Percentiles rank a stretch among this genome's conserved stretches.
phyloP scores from a whole-genome alignment of 2,329 filamentous ascomycete genomes.

The Arthrobotrys pseudoclavata region DNA sequence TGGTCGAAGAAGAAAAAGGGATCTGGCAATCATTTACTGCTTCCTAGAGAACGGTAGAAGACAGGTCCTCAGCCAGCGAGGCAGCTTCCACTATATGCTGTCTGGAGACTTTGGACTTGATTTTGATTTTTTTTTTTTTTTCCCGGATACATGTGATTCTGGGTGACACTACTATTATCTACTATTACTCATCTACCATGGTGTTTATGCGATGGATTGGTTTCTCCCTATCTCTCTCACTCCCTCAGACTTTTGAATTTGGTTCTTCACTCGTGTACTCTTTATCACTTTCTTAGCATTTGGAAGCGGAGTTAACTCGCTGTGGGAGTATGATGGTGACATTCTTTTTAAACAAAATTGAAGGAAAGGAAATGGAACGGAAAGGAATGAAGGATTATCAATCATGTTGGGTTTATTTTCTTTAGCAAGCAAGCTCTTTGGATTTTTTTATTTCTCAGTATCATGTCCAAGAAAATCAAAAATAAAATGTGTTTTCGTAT shows the following conservation, averaged over 20 bases:
- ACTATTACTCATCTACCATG: neutral
- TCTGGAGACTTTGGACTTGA: neutral
- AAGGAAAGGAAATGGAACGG: neutral
- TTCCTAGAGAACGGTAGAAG: neutral
- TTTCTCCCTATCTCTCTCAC: slow-evolving; percentile 5
- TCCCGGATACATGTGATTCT: slow-evolving; percentile 5
- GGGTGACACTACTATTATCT: neutral
- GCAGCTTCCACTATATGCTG: neutral
- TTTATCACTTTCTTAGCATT: slow-evolving; percentile 1
- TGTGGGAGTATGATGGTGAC: slow-evolving; percentile 6
- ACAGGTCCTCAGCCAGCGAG: neutral
- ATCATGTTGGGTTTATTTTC: neutral
- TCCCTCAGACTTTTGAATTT: neutral
- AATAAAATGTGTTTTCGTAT: neutral
- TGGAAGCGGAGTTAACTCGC: slow-evolving; percentile 15
- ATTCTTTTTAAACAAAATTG: slow-evolving; percentile 8
- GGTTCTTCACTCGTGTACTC: neutral
- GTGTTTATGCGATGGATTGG: slow-evolving; percentile 17
- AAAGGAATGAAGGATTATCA: slow-evolving; percentile 1
- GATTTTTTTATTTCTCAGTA: neutral
- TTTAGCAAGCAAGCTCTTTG: neutral
- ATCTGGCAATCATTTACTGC: slow-evolving; percentile 58
- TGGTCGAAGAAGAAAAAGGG: slow-evolving; percentile 62
- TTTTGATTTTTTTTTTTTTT: slow-evolving; percentile 5
- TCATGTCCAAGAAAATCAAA: neutral